Base-by-base conservation (phyloP, 257 asterid genomes). In the Nicotiana benthamiana region DNA sequence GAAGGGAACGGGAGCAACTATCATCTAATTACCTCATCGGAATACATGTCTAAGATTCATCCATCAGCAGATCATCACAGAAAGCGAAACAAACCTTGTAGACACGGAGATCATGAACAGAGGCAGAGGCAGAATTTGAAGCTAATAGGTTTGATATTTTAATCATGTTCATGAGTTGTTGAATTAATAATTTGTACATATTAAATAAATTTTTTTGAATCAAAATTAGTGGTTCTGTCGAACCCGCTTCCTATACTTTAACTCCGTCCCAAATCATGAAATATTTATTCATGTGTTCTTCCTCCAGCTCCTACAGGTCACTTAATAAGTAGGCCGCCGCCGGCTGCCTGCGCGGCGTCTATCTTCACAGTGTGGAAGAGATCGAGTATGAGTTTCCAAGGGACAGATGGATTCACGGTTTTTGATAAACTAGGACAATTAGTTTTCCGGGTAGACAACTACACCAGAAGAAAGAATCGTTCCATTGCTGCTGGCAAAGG, bases 361-460 rank as follows among this genome's bases (percentile, higher is more conserved):
- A 57, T 81, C 2, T 85, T 87, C 54, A 87, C 90, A 0, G 88
- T 85, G 12, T 87, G 88, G 90, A 87, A 87, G 80, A 81, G 82
- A 83, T 87, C 90, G 61, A 87, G 85, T 75, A 83, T 87, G 84
- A 85, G 85, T 81, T 87, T 87, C 57, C 88, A 83, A 20, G 90
- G 88, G 9, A 87, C 88, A 6, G 90, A 87, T 68, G 90, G 90
- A 11, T 87, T 87, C 78, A 85, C 86, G 20, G 90, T 83, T 17
- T 87, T 85, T 51, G 82, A 85, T 56, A 62, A 79, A n/a, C 83
- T 28, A 1, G 88, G 90, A 12, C 79, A 48, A 5, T 68, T 87
- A 66, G 84, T 79, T 10, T 87, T 87, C 65, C 83, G 88, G 54
- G 88, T 87, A 6, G 90, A 87, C 48, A 87, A 87, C 53, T 87